These are phyloP conservation scores for Lepidium campestre DNA, from an alignment of 441 rosid species.

Conservation along the genomic window DNA sequence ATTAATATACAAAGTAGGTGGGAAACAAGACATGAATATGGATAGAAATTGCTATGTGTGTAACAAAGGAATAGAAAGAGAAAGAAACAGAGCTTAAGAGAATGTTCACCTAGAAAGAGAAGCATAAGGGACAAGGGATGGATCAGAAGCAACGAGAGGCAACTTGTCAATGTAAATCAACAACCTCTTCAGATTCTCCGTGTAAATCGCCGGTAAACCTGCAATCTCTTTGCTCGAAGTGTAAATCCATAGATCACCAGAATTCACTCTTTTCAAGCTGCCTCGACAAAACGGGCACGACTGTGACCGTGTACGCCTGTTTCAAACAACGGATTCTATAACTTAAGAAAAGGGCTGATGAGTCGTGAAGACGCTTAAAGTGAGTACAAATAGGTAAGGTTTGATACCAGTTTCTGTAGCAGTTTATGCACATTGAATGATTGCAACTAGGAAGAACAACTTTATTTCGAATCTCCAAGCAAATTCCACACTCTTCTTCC, in stretches of 20 bases:
- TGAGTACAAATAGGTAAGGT: not conserved
- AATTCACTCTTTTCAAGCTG: slow-evolving; percentile 52
- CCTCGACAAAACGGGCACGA: slow-evolving; percentile 72
- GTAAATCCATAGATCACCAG: slow-evolving; percentile 62
- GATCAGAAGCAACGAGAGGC: slow-evolving; percentile 42
- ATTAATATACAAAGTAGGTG: not conserved
- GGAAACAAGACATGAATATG: not conserved
- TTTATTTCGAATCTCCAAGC: slow-evolving; percentile 51
- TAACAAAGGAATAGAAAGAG: not conserved
- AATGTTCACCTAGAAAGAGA: slow-evolving; percentile 28
- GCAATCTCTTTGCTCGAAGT: slow-evolving; percentile 35
- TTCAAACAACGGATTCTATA: not conserved
- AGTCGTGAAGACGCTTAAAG: not conserved
- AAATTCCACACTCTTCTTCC: slow-evolving; percentile 70
- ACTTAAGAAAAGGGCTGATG: not conserved
- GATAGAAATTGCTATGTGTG: slow-evolving; percentile 16
- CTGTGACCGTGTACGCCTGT: slow-evolving; percentile 50
- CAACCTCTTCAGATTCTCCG: slow-evolving; percentile 52
- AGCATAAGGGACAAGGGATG: slow-evolving; percentile 29
- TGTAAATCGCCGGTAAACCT: slow-evolving; percentile 34
- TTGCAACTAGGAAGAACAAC: slow-evolving; percentile 57
- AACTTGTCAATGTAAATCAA: slow-evolving; percentile 42
- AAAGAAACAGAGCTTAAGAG: not conserved
- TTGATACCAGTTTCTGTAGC: slow-evolving; percentile 48
- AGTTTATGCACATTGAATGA: slow-evolving; percentile 60